These are phyloP conservation scores for Rhododendron vialii DNA, from an alignment of 148 eudicot genomes.

Conservation along the genomic window DNA sequence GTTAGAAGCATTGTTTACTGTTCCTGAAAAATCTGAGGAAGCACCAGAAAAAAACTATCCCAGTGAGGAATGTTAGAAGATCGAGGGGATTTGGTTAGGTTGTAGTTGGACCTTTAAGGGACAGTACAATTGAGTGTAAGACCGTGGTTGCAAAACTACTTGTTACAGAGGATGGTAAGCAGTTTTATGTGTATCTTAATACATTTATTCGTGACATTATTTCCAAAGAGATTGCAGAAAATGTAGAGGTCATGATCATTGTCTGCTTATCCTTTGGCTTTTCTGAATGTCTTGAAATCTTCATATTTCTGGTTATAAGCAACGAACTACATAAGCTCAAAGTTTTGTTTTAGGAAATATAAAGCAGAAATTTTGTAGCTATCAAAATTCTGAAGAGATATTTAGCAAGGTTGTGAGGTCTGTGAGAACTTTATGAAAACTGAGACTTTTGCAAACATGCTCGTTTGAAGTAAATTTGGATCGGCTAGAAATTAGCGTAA, in stretches of 20 bases:
- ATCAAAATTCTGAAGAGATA: not conserved
- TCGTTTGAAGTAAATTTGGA: not conserved
- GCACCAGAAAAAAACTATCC: slow-evolving; percentile 16
- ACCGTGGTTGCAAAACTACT: slow-evolving; percentile 36
- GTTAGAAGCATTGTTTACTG: slow-evolving; percentile 49
- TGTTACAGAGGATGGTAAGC: not conserved
- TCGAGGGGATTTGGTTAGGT: slow-evolving; percentile 36
- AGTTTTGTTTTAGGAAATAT: not conserved
- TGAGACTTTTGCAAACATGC: not conserved
- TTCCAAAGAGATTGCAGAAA: not conserved
- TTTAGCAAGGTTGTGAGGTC: not conserved
- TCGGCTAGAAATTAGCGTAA: not conserved
- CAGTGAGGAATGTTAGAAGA: slow-evolving; percentile 14
- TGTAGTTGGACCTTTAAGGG: slow-evolving; percentile 43
- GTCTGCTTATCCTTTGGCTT: not conserved
- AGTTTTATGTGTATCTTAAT: not conserved
- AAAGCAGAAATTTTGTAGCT: not conserved
- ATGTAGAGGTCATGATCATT: not conserved
- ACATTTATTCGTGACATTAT: not conserved
- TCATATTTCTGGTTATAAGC: not conserved
- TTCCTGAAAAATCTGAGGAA: slow-evolving; percentile 44
- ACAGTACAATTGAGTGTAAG: slow-evolving; percentile 23
- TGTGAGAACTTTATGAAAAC: not conserved
- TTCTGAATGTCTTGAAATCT: slow-evolving; percentile 5
- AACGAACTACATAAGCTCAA: not conserved